phyloP scores from a whole-genome alignment of 202 grass and related monocot genomes.

The Schoenoplectus tabernaemontani region DNA sequence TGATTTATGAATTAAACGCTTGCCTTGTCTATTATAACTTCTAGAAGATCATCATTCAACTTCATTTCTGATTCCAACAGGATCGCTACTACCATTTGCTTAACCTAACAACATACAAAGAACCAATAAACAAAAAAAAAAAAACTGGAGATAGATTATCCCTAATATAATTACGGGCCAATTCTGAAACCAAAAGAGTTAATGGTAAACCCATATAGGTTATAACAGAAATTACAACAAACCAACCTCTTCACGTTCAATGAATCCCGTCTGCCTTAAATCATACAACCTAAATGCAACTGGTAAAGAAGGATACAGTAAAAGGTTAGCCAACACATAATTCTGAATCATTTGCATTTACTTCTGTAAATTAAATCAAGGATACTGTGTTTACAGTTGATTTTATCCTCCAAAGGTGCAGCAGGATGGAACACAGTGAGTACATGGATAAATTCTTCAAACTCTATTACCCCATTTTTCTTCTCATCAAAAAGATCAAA shows the following conservation, averaged over 20 bases:
- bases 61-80: slow-evolving; percentile 50
- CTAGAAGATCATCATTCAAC: slow-evolving; percentile 59
- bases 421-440: slow-evolving; percentile 73
- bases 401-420: slow-evolving; percentile 62
- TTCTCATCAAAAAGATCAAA: slow-evolving; percentile 87
- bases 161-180: background rate
- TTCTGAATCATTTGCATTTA: background rate
- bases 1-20: background rate
- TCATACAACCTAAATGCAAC: slow-evolving; percentile 86
- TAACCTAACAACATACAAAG: slow-evolving; percentile 35
- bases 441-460: slow-evolving; percentile 81
- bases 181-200: background rate
- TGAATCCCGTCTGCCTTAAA: slow-evolving; percentile 64
- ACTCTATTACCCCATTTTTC: slow-evolving; percentile 78
- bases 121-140: background rate
- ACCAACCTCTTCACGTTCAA: slow-evolving; percentile 67
- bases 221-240: slow-evolving; percentile 4
- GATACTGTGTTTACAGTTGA: slow-evolving; percentile 42
- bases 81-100: slow-evolving; percentile 80
- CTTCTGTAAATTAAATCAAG: background rate
- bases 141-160: too few species aligned
- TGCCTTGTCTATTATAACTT: slow-evolving; percentile 62
- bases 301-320: slow-evolving; percentile 23
- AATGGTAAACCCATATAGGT: background rate
- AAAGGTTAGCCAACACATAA: background rate